Conservation (phyloP, 495 filamentous ascomycete species). For the Aspergillus biplanus region DNA sequence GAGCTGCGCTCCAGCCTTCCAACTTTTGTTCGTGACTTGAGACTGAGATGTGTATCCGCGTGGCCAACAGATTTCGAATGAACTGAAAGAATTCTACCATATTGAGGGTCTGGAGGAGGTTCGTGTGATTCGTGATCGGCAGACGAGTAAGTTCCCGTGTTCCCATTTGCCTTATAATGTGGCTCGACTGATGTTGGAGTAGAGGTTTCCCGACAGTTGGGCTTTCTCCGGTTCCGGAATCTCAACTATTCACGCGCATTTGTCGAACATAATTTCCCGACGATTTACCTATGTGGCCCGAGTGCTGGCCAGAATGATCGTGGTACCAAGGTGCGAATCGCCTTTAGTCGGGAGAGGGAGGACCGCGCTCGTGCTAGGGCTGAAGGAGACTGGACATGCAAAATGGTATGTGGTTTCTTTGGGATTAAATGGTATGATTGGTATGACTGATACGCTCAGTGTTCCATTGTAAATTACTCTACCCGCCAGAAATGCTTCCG, state of each 20-base stretch:
- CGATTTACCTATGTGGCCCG: slow-evolving; percentile 59
- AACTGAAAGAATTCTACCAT: slow-evolving; percentile 62
- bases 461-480: slow-evolving; percentile 71
- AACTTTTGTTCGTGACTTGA: slow-evolving; percentile 32
- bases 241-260: slow-evolving; percentile 66
- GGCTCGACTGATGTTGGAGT: slow-evolving; percentile 13
- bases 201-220: slow-evolving; percentile 67
- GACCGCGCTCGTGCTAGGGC: slow-evolving; percentile 54
- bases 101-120: slow-evolving; percentile 64
- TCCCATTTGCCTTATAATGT: not conserved
- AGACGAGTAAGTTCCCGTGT: slow-evolving; percentile 57
- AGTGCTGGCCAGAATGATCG: slow-evolving; percentile 49
- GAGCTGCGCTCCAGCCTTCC: slow-evolving; percentile 19
- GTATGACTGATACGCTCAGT: slow-evolving; percentile 50
- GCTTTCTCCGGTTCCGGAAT: slow-evolving; percentile 67
- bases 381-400: slow-evolving; percentile 79
- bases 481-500: slow-evolving; percentile 71
- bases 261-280: slow-evolving; percentile 66
- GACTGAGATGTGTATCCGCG: slow-evolving; percentile 50
- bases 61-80: slow-evolving; percentile 60
- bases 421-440: not conserved
- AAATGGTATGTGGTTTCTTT: slow-evolving; percentile 52
- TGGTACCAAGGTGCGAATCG: slow-evolving; percentile 62
- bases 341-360: slow-evolving; percentile 61
- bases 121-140: slow-evolving; percentile 66